These are phyloP conservation scores for Isatis tinctoria DNA, from an alignment of 345 rosid species.

Conservation along the genomic window DNA sequence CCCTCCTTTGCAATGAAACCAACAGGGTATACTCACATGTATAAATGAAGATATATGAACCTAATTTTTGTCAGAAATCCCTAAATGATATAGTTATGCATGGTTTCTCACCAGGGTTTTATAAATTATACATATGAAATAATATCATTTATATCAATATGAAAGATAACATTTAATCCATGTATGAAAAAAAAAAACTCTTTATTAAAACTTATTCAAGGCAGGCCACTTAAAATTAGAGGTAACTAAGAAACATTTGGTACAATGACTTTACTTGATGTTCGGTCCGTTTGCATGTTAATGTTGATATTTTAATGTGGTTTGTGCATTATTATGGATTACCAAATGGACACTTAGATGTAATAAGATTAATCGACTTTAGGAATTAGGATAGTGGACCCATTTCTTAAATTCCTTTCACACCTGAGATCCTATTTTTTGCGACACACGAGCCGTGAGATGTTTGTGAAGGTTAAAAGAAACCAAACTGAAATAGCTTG, in stretches of 20 bases:
- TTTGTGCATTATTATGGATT: constrained; percentile 13
- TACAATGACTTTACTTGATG: background rate
- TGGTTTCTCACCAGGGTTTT: background rate
- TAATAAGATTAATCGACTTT: background rate
- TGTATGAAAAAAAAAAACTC: background rate
- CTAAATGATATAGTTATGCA: background rate
- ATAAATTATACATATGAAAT: background rate
- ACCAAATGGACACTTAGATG: constrained; percentile 26
- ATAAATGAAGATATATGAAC: background rate
- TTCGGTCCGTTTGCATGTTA: background rate
- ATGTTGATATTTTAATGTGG: background rate
- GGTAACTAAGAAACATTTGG: background rate
- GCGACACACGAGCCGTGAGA: constrained; percentile 14
- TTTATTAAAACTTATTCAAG: background rate
- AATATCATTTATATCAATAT: background rate
- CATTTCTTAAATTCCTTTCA: constrained; percentile 22
- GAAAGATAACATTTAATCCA: background rate
- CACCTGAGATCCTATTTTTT: constrained; percentile 19
- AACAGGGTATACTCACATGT: background rate
- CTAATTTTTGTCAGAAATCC: background rate
- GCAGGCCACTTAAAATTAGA: background rate
- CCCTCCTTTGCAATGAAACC: background rate
- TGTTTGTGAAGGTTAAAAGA: no score
- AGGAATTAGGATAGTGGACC: constrained; percentile 10
- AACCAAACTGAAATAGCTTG: no score